A percentile compares a stretch with the other conserved stretches of the same genome.
Evolutionary conservation across 2,329 filamentous ascomycete species (phyloP).

Genomic region (Beauveria scarabaeidicola): DNA sequence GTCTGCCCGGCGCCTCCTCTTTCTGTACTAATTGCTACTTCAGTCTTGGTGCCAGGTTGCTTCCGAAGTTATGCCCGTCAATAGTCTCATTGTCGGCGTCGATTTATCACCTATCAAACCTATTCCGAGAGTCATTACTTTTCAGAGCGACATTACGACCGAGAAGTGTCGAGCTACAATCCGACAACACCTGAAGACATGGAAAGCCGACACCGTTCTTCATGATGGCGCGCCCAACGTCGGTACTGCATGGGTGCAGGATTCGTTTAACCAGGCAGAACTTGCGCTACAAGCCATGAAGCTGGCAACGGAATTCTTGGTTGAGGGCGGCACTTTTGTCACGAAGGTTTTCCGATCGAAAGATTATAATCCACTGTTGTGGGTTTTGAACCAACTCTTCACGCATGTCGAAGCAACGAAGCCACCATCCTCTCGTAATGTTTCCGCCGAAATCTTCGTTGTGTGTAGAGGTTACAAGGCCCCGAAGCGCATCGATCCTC

Average conservation of each 20-base stretch:
- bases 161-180: slow-evolving; percentile 92
- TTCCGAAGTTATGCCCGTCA: slow-evolving; percentile 85
- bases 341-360: slow-evolving; percentile 97
- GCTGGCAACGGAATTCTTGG: slow-evolving; percentile 85
- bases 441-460: slow-evolving; percentile 97
- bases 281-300: slow-evolving; percentile 85
- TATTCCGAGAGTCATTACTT: slow-evolving; percentile 87
- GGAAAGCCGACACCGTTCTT: slow-evolving; percentile 91
- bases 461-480: slow-evolving; percentile 94
- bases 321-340: slow-evolving; percentile 84
- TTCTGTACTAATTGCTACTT: slow-evolving; percentile 15
- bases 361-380: slow-evolving; percentile 90
- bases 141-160: slow-evolving; percentile 96
- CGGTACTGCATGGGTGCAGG: slow-evolving; percentile 95
- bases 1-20: neutral
- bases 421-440: slow-evolving; percentile 88
- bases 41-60: slow-evolving; percentile 95
- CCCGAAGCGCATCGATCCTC: slow-evolving; percentile 85
- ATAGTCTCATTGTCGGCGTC: slow-evolving; percentile 86
- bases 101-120: slow-evolving; percentile 93
- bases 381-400: slow-evolving; percentile 98
- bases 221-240: slow-evolving; percentile 98
- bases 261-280: slow-evolving; percentile 96
- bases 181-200: slow-evolving; percentile 81
- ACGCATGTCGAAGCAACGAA: slow-evolving; percentile 94